These are phyloP conservation scores for Epichloe uncinata DNA, from an alignment of 2,329 filamentous ascomycete species.

Conservation along the genomic window DNA sequence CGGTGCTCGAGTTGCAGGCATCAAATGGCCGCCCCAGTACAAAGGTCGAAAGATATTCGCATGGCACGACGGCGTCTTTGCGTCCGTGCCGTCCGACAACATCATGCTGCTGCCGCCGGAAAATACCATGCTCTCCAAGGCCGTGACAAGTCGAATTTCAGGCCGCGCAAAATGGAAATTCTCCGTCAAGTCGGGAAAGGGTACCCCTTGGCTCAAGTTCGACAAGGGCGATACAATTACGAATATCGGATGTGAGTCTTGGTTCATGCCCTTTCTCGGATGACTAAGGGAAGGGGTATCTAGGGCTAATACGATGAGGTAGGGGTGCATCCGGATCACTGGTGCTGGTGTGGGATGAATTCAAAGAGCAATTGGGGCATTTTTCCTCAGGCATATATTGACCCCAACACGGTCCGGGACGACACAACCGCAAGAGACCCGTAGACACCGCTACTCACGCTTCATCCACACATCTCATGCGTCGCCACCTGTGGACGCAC, in stretches of 20 bases:
- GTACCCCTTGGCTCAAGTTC: slow-evolving; percentile 40
- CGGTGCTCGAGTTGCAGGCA: slow-evolving; percentile 35
- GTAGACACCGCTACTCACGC: too few relatives aligned
- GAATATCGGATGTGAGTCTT: slow-evolving; percentile 43
- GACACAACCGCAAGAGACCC: not conserved
- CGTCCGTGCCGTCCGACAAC: slow-evolving; percentile 35
- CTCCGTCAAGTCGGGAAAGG: slow-evolving; percentile 29
- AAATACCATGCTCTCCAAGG: slow-evolving; percentile 29
- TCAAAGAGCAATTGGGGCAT: slow-evolving; percentile 38
- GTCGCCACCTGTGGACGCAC: too few relatives aligned
- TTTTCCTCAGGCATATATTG: slow-evolving; percentile 37
- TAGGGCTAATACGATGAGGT: slow-evolving; percentile 1
- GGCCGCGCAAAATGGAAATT: slow-evolving; percentile 42
- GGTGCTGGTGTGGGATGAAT: slow-evolving; percentile 44
- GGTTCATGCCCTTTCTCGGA: not conserved
- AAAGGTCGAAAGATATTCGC: slow-evolving; percentile 42
- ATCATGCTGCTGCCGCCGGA: slow-evolving; percentile 35
- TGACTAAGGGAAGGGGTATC: not conserved
- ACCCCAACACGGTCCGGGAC: slow-evolving; percentile 29
- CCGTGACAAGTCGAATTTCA: slow-evolving; percentile 30
- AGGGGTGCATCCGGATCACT: slow-evolving; percentile 36
- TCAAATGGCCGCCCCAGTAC: slow-evolving; percentile 38
- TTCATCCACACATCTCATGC: too few relatives aligned
- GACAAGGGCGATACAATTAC: slow-evolving; percentile 55
- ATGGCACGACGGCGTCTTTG: slow-evolving; percentile 40